Percentiles rank a stretch among this genome's conserved stretches.
These are phyloP conservation scores for Plantago rigida DNA, from an alignment of 305 asterid genomes.

Conservation along the genomic window DNA sequence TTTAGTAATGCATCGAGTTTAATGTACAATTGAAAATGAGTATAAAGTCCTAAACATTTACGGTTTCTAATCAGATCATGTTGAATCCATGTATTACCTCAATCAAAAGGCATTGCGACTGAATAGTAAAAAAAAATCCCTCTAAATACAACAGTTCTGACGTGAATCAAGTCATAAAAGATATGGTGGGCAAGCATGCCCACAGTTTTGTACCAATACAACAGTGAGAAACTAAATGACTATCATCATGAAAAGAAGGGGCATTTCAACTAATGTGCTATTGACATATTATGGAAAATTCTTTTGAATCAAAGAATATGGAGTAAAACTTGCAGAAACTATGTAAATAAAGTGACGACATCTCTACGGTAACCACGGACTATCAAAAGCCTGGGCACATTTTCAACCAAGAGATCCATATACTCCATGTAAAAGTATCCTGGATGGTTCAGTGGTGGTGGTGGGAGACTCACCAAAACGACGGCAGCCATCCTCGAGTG, in stretches of 20 bases:
- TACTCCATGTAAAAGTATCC: conserved; percentile 91
- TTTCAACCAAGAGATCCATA: conserved; percentile 89
- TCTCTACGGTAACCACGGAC: conserved; percentile 90
- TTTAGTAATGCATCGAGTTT: too few species aligned
- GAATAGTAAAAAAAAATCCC: too few species aligned
- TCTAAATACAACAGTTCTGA: not conserved
- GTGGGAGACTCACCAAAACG: conserved; percentile 89
- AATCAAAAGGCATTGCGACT: too few species aligned
- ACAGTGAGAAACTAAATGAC: not conserved
- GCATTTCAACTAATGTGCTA: not conserved
- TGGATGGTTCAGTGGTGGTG: conserved; percentile 87
- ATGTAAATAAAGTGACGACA: conserved; percentile 90
- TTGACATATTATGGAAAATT: conserved; percentile 1
- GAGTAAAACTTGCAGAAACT: conserved; percentile 22
- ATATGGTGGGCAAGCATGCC: not conserved
- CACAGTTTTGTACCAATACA: not conserved
- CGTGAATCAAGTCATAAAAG: not conserved
- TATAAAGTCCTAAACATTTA: too few species aligned
- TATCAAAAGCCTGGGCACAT: conserved; percentile 85
- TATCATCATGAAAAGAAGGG: not conserved
- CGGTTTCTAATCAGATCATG: too few species aligned
- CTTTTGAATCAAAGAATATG: not conserved
- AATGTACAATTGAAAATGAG: too few species aligned
- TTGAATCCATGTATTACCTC: too few species aligned
- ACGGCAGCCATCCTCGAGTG: conserved; percentile 98